These are phyloP conservation scores for Leucocoprinus birnbaumii DNA, from an alignment of 768 basidiomycete genomes.

Conservation along the genomic window DNA sequence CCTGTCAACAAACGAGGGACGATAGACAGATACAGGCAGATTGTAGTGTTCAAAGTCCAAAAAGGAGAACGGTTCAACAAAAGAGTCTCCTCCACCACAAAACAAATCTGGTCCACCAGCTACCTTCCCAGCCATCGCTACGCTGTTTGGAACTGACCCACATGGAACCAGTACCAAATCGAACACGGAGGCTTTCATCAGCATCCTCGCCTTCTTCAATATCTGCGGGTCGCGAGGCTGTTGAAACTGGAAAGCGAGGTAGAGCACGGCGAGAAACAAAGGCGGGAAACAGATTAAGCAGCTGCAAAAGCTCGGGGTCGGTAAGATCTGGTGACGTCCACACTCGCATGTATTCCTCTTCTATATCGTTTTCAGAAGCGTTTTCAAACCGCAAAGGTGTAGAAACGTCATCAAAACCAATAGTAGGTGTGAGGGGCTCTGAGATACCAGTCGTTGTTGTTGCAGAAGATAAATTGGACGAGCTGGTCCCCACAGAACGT, in stretches of 20 bases:
- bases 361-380: conserved; percentile 24
- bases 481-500: conserved; percentile 50
- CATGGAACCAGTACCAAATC: conserved; percentile 82
- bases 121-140: conserved; percentile 65
- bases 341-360: conserved; percentile 60
- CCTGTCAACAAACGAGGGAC: background rate
- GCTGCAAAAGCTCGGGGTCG: conserved; percentile 68
- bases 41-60: background rate
- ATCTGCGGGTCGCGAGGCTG: conserved; percentile 42
- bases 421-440: conserved; percentile 35
- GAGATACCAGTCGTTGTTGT: conserved; percentile 19
- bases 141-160: conserved; percentile 68
- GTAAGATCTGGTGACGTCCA: conserved; percentile 82
- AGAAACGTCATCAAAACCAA: conserved; percentile 33
- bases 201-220: conserved; percentile 70
- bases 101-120: conserved; percentile 76
- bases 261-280: conserved; percentile 70
- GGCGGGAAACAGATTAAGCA: conserved; percentile 73
- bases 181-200: conserved; percentile 53
- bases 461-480: conserved; percentile 42
- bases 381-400: conserved; percentile 24
- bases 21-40: background rate
- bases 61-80: conserved; percentile 43
- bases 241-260: conserved; percentile 60
- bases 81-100: conserved; percentile 80